These are phyloP conservation scores for Amylostereum chailletii DNA, from an alignment of 1,284 basidiomycete species.

Conservation along the genomic window DNA sequence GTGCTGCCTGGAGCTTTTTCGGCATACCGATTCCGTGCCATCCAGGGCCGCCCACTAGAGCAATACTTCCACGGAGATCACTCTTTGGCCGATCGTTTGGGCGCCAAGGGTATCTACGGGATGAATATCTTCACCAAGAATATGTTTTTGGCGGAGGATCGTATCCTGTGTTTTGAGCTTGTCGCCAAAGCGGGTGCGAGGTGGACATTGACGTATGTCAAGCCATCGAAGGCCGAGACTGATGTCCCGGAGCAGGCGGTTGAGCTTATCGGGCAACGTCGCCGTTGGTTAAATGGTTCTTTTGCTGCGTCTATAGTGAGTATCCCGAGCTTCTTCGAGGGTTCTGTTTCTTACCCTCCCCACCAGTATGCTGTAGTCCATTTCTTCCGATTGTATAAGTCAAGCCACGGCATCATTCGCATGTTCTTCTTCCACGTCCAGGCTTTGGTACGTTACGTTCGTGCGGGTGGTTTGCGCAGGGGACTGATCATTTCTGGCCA, in stretches of 20 bases:
- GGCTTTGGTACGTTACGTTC: constrained; percentile 54
- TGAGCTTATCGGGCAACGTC: constrained; percentile 91
- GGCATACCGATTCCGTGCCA: constrained; percentile 87
- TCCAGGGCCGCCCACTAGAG: constrained; percentile 86
- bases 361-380: constrained; percentile 84
- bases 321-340: constrained; percentile 11
- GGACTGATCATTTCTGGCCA: constrained; percentile 17
- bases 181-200: constrained; percentile 82
- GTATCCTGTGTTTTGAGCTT: constrained; percentile 94
- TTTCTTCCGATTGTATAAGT: constrained; percentile 87
- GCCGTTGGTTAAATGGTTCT: constrained; percentile 94
- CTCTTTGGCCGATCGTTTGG: constrained; percentile 85
- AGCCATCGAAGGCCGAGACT: constrained; percentile 92
- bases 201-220: constrained; percentile 93
- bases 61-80: constrained; percentile 99
- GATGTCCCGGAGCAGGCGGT: constrained; percentile 88
- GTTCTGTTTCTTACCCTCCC: constrained; percentile 2
- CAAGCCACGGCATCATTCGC: constrained; percentile 75
- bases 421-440: constrained; percentile 97
- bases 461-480: background rate
- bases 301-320: constrained; percentile 90
- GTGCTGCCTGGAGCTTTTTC: constrained; percentile 97
- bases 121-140: constrained; percentile 99
- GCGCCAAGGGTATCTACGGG: constrained; percentile 89
- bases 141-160: constrained; percentile 94